Conservation (phyloP, 768 basidiomycete species). For the Mycena amicta region DNA sequence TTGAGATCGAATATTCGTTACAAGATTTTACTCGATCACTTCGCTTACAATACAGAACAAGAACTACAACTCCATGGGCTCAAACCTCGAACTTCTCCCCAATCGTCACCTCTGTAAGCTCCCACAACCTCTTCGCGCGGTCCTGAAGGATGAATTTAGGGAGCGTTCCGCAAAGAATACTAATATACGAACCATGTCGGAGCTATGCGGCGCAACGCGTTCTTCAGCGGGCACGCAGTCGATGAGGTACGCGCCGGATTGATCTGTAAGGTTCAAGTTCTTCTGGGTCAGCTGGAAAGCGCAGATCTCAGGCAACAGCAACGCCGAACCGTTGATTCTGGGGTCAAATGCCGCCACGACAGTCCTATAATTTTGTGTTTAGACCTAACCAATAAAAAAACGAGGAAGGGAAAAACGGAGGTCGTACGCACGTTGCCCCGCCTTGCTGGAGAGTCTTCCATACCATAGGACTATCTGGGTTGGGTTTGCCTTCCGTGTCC, state of each 20-base stretch:
- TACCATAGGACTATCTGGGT: background rate
- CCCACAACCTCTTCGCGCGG: background rate
- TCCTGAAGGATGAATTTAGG: too few species aligned
- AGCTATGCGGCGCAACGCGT: background rate
- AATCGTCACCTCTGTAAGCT: background rate
- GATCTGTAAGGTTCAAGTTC: too few species aligned
- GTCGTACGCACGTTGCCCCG: slow-evolving; percentile 11
- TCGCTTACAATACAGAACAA: too few species aligned
- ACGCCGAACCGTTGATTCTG: background rate
- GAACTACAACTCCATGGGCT: too few species aligned
- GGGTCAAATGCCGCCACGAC: background rate
- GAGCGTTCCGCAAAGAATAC: too few species aligned
- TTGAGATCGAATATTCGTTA: too few species aligned
- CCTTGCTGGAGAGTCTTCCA: slow-evolving; percentile 14
- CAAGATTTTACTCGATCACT: too few species aligned
- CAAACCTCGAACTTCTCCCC: background rate
- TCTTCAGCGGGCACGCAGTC: background rate
- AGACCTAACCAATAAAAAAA: too few species aligned
- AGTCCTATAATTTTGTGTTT: too few species aligned
- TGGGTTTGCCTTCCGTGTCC: background rate
- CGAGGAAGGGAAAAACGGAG: too few species aligned
- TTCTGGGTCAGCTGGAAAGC: background rate
- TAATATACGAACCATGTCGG: background rate
- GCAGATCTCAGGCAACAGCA: background rate
- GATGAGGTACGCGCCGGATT: background rate